These are phyloP conservation scores for Metschnikowia corniflorae DNA, from an alignment of 805 yeast species.

Conservation along the genomic window DNA sequence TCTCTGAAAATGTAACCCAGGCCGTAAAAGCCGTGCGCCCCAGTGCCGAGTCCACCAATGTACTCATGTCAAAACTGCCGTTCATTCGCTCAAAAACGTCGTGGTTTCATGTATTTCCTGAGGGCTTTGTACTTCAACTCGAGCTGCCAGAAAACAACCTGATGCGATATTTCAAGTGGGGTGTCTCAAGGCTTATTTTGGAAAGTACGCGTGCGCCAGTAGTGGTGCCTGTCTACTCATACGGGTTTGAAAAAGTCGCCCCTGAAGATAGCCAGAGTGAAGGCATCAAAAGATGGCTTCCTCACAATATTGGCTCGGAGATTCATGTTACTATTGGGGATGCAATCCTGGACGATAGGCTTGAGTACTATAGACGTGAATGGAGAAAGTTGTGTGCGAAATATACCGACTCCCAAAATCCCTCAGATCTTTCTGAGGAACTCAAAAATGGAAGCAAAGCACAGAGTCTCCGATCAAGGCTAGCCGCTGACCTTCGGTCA, in stretches of 20 bases:
- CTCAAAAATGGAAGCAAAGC: constrained; percentile 65
- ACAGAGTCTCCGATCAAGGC: constrained; percentile 57
- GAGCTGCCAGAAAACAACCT: constrained; percentile 77
- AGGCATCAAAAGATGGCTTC: constrained; percentile 55
- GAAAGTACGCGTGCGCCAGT: constrained; percentile 84
- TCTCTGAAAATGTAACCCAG: constrained; percentile 7
- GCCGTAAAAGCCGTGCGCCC: constrained; percentile 26
- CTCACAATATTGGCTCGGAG: constrained; percentile 62
- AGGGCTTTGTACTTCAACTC: constrained; percentile 86
- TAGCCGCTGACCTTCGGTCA: constrained; percentile 67
- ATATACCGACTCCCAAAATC: constrained; percentile 48
- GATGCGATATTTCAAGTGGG: constrained; percentile 96
- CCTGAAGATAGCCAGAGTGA: constrained; percentile 68
- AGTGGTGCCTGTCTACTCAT: constrained; percentile 78
- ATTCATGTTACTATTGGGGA: constrained; percentile 70
- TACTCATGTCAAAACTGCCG: constrained; percentile 43
- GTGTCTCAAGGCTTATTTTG: constrained; percentile 75
- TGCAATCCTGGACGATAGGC: constrained; percentile 56
- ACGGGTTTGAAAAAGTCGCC: constrained; percentile 82
- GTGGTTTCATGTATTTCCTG: constrained; percentile 96
- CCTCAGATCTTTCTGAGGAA: constrained; percentile 57
- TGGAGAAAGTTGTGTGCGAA: constrained; percentile 66
- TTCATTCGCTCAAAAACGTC: constrained; percentile 61
- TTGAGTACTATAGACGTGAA: constrained; percentile 58
- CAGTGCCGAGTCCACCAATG: constrained; percentile 25